phyloP scores from a whole-genome alignment of 371 early-diverging fungal genomes.

The Entomophthora muscae region DNA sequence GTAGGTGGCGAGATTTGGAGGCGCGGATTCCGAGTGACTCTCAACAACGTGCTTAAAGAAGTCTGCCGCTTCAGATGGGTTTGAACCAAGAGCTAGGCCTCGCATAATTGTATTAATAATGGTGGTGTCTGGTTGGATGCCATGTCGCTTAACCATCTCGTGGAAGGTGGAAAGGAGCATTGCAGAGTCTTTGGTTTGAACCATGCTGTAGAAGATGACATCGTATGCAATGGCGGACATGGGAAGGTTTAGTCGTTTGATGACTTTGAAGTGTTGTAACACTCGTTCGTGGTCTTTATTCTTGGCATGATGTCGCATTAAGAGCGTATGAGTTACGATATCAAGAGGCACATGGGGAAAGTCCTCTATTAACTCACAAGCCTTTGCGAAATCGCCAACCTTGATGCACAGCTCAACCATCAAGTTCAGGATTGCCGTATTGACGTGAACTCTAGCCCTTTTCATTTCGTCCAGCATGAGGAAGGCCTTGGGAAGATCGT shows the following conservation, averaged over 20 bases:
- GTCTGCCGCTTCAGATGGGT: background rate
- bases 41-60: background rate
- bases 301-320: background rate
- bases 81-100: background rate
- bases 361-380: background rate
- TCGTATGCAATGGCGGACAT: background rate
- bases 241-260: background rate
- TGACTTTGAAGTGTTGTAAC: background rate
- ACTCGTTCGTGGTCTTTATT: background rate
- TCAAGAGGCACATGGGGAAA: background rate
- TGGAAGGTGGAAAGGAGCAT: background rate
- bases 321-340: background rate
- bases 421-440: background rate
- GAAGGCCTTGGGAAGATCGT: background rate
- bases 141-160: background rate
- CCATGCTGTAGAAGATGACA: background rate
- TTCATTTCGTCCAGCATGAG: background rate
- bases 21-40: background rate
- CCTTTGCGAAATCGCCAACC: background rate
- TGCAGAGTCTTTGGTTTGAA: background rate
- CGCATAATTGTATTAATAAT: background rate
- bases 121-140: background rate
- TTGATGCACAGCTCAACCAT: background rate
- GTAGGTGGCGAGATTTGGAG: background rate
- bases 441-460: background rate